These are phyloP conservation scores for Spergularia azorica DNA, from an alignment of 179 eudicot genomes.

Conservation along the genomic window DNA sequence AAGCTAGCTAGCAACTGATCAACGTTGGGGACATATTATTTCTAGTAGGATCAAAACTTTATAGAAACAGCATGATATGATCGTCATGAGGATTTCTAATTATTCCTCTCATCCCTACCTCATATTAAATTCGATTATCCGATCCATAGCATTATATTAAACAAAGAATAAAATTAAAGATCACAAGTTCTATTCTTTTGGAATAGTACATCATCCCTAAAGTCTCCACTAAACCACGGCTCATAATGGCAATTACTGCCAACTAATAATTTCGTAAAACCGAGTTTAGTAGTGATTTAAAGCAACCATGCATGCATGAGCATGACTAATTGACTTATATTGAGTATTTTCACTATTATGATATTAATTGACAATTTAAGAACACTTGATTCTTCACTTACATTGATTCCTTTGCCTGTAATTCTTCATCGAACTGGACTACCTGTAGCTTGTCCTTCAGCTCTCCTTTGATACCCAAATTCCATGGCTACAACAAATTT, in stretches of 20 bases:
- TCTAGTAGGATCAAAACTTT: constrained; percentile 1
- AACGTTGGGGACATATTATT: not conserved
- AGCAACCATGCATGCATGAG: too few relatives aligned
- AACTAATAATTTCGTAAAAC: too few relatives aligned
- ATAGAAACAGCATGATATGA: not conserved
- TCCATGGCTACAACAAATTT: constrained; percentile 34
- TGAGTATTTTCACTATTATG: too few relatives aligned
- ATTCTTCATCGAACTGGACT: constrained; percentile 63
- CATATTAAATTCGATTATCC: not conserved
- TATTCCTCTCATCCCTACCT: not conserved
- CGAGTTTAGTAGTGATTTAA: too few relatives aligned
- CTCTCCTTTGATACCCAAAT: constrained; percentile 47
- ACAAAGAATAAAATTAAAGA: not conserved
- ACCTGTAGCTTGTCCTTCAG: constrained; percentile 57
- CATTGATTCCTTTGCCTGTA: constrained; percentile 56
- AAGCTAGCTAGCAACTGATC: too few relatives aligned
- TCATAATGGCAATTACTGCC: too few relatives aligned
- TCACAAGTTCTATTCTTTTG: not conserved
- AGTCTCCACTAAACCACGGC: constrained; percentile 14
- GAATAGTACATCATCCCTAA: constrained; percentile 31
- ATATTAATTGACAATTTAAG: too few relatives aligned
- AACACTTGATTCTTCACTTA: constrained; percentile 35
- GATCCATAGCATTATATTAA: not conserved
- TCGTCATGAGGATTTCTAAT: not conserved
- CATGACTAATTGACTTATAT: too few relatives aligned